Base-by-base conservation (phyloP, 1,284 basidiomycete genomes). In the Somion occarium region DNA sequence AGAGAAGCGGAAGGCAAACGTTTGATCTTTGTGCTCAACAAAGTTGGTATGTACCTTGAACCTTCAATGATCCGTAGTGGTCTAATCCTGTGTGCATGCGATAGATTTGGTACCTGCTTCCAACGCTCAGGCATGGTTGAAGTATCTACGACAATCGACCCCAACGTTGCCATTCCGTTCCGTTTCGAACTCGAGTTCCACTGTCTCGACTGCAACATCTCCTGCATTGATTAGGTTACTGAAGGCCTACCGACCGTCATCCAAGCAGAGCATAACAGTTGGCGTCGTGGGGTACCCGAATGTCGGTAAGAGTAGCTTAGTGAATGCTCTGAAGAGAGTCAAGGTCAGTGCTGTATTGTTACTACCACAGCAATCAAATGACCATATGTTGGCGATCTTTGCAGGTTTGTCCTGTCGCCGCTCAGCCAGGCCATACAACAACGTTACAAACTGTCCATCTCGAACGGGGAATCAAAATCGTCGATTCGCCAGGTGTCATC, bases 211-310 rank as follows among this genome's bases (percentile, higher is more conserved):
- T 1, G 72, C 80, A 0, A 89, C 90, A 0, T 89, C 92, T 0
- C 90, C 91, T 0, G 81, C 86, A 0, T 75, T 99, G 1, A 74
- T 98, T 20, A 87, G 90, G 50, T 78, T 99, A 2, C 78, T 98
- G 49, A 99, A 99, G 65, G 91, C 92, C 15, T 97, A 94, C 69
- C 91, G 88, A 54, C 86, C 87, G n/a, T 46, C 48, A 5, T 50
- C 23, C 27, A 55, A 55, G 38, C 69, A 82, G 50, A 88, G 85
- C 51, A 77, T 95, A 44, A 96, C 93, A 0, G 85, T 98, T 49
- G 96, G 96, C 15, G 88, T 98, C 20, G 92, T 98, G 26, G 96
- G 96, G 1, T 96, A 95, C 64, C 96, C 96, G 2, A 99, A 99
- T 69, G 96, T 98, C 50, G 96, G 96, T 9, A 99, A 99, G 73